Conservation (phyloP, 495 filamentous ascomycete genomes). For the Penicillium simplicissimum region DNA sequence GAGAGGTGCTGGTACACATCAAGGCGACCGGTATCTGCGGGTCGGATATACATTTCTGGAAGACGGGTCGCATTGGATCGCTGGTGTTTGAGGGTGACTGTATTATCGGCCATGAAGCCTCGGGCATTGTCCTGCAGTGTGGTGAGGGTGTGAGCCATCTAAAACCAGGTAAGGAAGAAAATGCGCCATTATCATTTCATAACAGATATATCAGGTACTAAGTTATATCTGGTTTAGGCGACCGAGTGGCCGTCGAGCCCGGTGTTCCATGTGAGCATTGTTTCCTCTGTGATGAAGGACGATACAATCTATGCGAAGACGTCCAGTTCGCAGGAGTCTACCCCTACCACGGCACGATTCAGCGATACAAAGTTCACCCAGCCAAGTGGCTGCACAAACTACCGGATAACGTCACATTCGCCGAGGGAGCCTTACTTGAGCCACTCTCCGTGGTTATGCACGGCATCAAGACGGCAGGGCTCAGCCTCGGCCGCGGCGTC, state of each 20-base stretch:
- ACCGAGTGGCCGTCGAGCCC: conserved; percentile 74
- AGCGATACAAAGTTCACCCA: conserved; percentile 64
- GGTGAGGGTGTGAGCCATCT: conserved; percentile 48
- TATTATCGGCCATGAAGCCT: conserved; percentile 78
- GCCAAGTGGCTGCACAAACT: conserved; percentile 61
- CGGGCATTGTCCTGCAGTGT: conserved; percentile 64
- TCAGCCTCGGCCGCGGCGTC: conserved; percentile 54
- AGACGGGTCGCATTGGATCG: conserved; percentile 73
- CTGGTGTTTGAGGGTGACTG: conserved; percentile 67
- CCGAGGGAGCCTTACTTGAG: conserved; percentile 72
- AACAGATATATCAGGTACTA: not conserved
- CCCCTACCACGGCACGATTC: conserved; percentile 57
- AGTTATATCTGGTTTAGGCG: conserved; percentile 44
- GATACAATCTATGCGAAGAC: conserved; percentile 77
- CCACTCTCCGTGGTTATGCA: conserved; percentile 77
- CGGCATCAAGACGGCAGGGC: conserved; percentile 56
- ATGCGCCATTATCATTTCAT: not conserved
- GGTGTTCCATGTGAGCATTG: conserved; percentile 70
- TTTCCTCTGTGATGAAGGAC: conserved; percentile 60
- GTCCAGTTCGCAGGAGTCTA: conserved; percentile 69
- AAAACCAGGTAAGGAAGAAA: conserved; percentile 28
- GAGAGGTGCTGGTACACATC: conserved; percentile 52
- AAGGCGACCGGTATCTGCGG: conserved; percentile 55
- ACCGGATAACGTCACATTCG: conserved; percentile 59
- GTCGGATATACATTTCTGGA: conserved; percentile 78